Base-by-base conservation (phyloP, 2,329 filamentous ascomycete genomes). In the Sporothrix brasiliensis region DNA sequence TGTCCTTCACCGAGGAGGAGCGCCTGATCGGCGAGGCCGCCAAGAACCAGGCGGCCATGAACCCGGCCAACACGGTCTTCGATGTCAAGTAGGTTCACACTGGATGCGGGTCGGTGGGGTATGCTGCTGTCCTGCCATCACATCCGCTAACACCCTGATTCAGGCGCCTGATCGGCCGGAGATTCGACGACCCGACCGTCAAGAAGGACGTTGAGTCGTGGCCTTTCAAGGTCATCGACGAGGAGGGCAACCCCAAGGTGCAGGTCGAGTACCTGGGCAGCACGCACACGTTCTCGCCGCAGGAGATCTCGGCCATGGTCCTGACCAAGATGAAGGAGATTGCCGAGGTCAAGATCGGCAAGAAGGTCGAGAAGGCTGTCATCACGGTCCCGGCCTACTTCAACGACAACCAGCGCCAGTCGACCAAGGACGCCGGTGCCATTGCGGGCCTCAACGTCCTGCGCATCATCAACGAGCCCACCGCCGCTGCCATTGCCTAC, bases 11-110 rank as follows among this genome's bases (percentile, higher is more conserved):
- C 81, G 91, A 94, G 79, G 93, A 97, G 87, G 95, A 99, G 89
- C 94, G 95, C 84, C 87, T 99, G 85, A 98, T 98, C 80, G 95
- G 95, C 87, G 95, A 98, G 89, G 94, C 95, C 73, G 95, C 95
- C 81, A 99, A 98, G 92, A 99, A 99, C 88, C 94, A 97, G 90
- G 95, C 94, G 81, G 94, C 95, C 80, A 97, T 98, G 93, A 99
- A 99, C 92, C 95, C 95, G 74, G 84, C 84, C 81, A 98, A 98
- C 88, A 99, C 95, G 78, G 88, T 99, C 85, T 99, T 98, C 86
- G 95, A 99, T 85, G 92, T 97, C 89, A 99, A 98, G 93, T 63
- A 63, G 6, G 58, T 47, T 13, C 27, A 30, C 27, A 2, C 3
- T 34, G 34, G 34, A 34, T 7, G 34, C 4, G 34, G 34, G 34